These are phyloP conservation scores for Rhodotorula graminis DNA, from an alignment of 768 basidiomycete genomes.

Conservation along the genomic window DNA sequence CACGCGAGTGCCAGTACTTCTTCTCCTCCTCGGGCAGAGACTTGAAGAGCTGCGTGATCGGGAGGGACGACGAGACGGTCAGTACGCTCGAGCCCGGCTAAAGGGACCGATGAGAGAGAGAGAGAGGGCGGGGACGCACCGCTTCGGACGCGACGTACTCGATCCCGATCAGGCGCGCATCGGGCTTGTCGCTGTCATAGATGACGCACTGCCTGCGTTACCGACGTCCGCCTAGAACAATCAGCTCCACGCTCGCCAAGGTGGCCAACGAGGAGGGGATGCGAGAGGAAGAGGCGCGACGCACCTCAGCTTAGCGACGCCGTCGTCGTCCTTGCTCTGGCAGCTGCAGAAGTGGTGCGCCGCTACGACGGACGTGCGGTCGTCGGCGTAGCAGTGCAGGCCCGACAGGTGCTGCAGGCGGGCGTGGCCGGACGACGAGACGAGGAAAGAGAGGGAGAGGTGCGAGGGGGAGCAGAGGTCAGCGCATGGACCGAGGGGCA, in stretches of 20 bases:
- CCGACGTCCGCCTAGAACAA: no score
- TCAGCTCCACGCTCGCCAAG: background rate
- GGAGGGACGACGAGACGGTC: background rate
- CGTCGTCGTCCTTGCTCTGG: background rate
- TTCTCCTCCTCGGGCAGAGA: slow-evolving; percentile 53
- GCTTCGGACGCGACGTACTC: slow-evolving; percentile 56
- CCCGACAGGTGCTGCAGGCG: slow-evolving; percentile 45
- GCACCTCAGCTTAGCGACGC: background rate
- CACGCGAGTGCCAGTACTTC: slow-evolving; percentile 54
- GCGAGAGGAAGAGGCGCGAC: background rate
- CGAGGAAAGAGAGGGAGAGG: background rate
- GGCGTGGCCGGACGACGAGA: no score
- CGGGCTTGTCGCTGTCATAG: slow-evolving; percentile 52
- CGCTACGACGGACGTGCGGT: background rate
- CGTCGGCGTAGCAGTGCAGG: slow-evolving; percentile 49
- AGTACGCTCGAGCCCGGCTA: background rate
- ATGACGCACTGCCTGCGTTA: slow-evolving; percentile 51
- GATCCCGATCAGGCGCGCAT: slow-evolving; percentile 56
- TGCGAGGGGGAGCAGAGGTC: background rate
- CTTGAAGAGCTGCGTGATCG: slow-evolving; percentile 47
- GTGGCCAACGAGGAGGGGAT: no score
- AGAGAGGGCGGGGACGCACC: slow-evolving; percentile 51
- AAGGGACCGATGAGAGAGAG: slow-evolving; percentile 32
- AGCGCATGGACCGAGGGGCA: background rate
- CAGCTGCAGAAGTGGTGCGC: slow-evolving; percentile 32